Conservation (phyloP, 768 basidiomycete species). For the Rhodotorula diobovata region DNA sequence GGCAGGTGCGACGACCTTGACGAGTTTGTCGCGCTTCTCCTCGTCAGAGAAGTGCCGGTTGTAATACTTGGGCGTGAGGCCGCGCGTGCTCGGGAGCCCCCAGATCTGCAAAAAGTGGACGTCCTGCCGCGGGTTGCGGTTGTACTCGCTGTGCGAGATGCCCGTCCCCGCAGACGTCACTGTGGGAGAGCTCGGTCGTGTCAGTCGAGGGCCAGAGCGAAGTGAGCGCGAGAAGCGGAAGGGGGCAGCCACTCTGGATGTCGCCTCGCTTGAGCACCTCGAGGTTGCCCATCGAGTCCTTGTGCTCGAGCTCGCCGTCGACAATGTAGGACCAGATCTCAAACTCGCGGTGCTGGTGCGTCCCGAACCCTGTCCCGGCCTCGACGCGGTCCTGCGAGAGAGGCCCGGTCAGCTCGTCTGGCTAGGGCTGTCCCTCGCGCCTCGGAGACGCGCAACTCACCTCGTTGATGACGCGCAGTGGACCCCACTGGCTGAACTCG, state of each 20-base stretch:
- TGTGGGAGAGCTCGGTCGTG: not conserved
- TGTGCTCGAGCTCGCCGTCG: constrained; percentile 70
- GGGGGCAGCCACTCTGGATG: constrained; percentile 62
- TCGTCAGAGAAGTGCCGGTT: constrained; percentile 77
- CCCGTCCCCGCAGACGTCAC: constrained; percentile 77
- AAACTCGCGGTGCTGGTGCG: constrained; percentile 56
- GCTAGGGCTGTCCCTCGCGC: not conserved
- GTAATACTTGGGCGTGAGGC: constrained; percentile 72
- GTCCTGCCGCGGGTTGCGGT: constrained; percentile 50
- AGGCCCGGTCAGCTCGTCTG: constrained; percentile 2
- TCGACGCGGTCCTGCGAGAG: constrained; percentile 62
- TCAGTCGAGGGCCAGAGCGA: not conserved
- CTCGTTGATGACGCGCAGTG: constrained; percentile 85
- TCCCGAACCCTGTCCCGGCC: constrained; percentile 72
- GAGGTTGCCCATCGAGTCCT: constrained; percentile 85
- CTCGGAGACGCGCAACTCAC: not conserved
- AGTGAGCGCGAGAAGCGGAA: not conserved
- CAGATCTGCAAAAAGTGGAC: constrained; percentile 59
- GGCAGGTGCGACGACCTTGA: constrained; percentile 69
- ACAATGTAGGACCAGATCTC: constrained; percentile 91
- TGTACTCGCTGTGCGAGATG: constrained; percentile 73
- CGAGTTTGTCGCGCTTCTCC: constrained; percentile 71
- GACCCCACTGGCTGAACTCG: constrained; percentile 59
- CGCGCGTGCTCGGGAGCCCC: constrained; percentile 54
- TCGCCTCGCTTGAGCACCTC: constrained; percentile 86